Conservation (phyloP, 73 alveolate species). For the Tetrahymena malaccensis region DNA sequence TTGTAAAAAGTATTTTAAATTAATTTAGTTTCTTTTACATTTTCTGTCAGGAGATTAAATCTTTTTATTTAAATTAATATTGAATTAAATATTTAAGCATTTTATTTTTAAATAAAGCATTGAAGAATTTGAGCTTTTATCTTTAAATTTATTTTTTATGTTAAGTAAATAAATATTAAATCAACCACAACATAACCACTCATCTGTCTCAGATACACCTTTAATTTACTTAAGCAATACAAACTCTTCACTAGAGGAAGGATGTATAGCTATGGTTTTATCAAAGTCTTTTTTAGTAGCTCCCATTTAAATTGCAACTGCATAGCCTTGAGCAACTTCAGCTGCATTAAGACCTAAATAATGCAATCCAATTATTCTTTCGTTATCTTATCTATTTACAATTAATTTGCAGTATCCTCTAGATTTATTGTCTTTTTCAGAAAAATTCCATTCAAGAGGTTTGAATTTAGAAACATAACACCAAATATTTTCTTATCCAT, state of each 20-base stretch:
- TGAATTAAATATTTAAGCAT: no score
- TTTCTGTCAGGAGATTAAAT: no score
- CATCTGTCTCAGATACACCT: conserved; percentile 25
- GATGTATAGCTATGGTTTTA: conserved; percentile 95
- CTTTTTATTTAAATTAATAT: no score
- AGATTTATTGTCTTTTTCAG: conserved; percentile 48
- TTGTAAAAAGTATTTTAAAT: no score
- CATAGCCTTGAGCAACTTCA: conserved; percentile 95
- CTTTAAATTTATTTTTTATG: no score
- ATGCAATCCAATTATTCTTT: conserved; percentile 94
- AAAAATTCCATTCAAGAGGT: conserved; percentile 95
- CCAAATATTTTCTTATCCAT: conserved; percentile 72
- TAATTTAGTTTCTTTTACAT: no score
- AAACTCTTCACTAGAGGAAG: conserved; percentile 93
- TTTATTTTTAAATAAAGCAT: no score
- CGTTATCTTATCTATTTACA: conserved; percentile 9
- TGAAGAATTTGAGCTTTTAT: no score
- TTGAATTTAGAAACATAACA: conserved; percentile 83
- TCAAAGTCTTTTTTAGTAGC: conserved; percentile 90
- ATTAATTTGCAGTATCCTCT: conserved; percentile 19
- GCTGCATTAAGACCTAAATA: conserved; percentile 98
- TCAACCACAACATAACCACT: conserved; percentile 43
- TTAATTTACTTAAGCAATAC: conserved; percentile 19
- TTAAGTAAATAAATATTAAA: no score
- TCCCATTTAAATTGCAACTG: conserved; percentile 95